Percentiles rank a stretch among this genome's conserved stretches.
Evolutionary conservation across 2,329 filamentous ascomycete species (phyloP).

Genomic region (Zalaria obscura): DNA sequence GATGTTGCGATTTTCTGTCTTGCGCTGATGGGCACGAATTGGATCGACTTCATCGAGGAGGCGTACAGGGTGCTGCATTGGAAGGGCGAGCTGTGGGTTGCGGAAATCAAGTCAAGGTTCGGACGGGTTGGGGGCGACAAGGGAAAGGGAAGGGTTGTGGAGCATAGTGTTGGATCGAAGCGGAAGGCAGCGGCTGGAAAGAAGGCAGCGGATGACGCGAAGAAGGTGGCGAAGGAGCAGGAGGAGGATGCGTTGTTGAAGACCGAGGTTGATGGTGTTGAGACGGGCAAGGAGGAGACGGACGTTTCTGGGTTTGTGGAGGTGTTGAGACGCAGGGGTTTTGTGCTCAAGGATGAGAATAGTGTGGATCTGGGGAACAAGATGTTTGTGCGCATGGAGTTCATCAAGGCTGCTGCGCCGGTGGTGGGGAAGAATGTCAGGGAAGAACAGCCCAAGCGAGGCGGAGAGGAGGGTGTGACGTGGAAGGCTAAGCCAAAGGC

Average conservation of each 20-base stretch:
- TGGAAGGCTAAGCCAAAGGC: slow-evolving; percentile 29
- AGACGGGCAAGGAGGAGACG: slow-evolving; percentile 54
- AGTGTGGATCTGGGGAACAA: slow-evolving; percentile 76
- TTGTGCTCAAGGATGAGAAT: slow-evolving; percentile 55
- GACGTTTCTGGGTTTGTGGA: slow-evolving; percentile 80
- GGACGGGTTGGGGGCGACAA: slow-evolving; percentile 40
- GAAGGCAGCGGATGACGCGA: slow-evolving; percentile 18
- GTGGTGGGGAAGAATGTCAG: slow-evolving; percentile 59
- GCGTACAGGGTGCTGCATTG: slow-evolving; percentile 82
- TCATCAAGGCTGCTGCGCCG: slow-evolving; percentile 69
- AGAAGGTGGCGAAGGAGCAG: slow-evolving; percentile 37
- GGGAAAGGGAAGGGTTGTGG: slow-evolving; percentile 33
- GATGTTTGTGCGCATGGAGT: slow-evolving; percentile 98
- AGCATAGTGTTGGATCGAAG: slow-evolving; percentile 55
- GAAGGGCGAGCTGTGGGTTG: slow-evolving; percentile 93
- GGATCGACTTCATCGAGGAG: slow-evolving; percentile 92
- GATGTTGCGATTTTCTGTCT: slow-evolving; percentile 92
- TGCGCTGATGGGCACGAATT: slow-evolving; percentile 97
- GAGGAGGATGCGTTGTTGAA: slow-evolving; percentile 43
- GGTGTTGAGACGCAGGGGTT: slow-evolving; percentile 66
- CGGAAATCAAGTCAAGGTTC: slow-evolving; percentile 93
- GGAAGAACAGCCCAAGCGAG: slow-evolving; percentile 22
- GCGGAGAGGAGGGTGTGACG: slow-evolving; percentile 18
- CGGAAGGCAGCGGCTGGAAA: slow-evolving; percentile 34
- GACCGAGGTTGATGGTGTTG: slow-evolving; percentile 51